phyloP scores from a whole-genome alignment of 192 early-diverging fungal genomes.

The Coemansia sp. region DNA sequence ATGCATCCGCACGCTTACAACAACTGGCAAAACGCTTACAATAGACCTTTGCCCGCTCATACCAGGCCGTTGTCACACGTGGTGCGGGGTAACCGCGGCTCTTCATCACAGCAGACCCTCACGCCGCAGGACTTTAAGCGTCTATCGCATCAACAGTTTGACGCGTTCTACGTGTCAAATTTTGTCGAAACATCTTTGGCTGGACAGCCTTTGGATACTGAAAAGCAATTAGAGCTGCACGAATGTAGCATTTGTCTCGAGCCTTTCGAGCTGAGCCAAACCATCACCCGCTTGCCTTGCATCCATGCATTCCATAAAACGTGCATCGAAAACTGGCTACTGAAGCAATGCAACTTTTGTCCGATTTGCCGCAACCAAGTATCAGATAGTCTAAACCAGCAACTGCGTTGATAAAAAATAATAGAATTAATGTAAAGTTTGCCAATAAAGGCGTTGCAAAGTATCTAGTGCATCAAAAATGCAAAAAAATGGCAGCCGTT shows the following conservation, averaged over 20 bases:
- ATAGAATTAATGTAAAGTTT: background rate
- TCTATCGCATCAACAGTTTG: background rate
- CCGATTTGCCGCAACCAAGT: conserved; percentile 2
- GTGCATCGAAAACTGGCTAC: conserved; percentile 3
- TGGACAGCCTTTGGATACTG: background rate
- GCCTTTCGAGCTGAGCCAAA: background rate
- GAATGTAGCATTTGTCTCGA: conserved; percentile 8
- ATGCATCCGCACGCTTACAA: background rate
- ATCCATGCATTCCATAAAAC: conserved; percentile 1
- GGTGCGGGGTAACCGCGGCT: background rate
- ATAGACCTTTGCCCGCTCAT: background rate
- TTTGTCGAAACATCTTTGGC: background rate
- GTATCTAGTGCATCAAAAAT: no score
- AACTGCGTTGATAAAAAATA: background rate
- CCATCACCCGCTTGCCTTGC: conserved; percentile 3
- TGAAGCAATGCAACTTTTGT: background rate
- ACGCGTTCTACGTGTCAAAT: background rate
- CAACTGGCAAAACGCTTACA: background rate
- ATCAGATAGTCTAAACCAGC: background rate
- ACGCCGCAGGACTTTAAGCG: background rate
- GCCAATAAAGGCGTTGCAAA: background rate
- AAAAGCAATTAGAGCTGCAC: background rate
- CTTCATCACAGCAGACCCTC: background rate
- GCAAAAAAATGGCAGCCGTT: no score
- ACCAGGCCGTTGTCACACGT: background rate